These are phyloP conservation scores for Peterozyma xylosa DNA, from an alignment of 805 yeast species.

Conservation along the genomic window DNA sequence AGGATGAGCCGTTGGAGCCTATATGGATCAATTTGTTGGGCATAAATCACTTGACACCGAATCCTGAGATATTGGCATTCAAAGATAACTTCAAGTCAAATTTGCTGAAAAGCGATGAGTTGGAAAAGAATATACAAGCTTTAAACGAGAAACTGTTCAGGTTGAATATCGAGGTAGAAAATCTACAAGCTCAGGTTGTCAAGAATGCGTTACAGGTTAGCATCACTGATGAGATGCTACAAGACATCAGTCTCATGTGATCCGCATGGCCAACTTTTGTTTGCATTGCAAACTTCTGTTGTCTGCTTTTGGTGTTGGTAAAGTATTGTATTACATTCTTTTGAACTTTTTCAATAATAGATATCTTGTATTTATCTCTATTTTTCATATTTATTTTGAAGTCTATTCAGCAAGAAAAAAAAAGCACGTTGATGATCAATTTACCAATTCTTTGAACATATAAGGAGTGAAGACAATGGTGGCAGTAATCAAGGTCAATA, in stretches of 20 bases:
- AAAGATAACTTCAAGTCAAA: not conserved
- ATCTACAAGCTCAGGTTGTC: constrained; percentile 18
- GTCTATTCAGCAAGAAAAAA: no score
- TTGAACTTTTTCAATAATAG: no score
- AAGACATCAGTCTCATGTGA: constrained; percentile 5
- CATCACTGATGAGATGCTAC: constrained; percentile 22
- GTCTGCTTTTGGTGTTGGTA: no score
- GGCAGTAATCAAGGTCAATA: constrained; percentile 68
- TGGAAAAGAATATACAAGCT: constrained; percentile 17
- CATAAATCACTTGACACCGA: not conserved
- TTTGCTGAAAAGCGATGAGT: constrained; percentile 11
- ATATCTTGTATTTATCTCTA: no score
- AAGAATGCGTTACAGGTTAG: constrained; percentile 25
- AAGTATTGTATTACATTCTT: no score
- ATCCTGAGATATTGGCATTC: not conserved
- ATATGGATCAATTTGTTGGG: constrained; percentile 2
- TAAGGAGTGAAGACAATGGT: constrained; percentile 74
- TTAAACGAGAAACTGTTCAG: constrained; percentile 13
- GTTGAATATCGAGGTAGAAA: constrained; percentile 19
- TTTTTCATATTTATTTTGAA: no score
- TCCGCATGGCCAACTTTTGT: not conserved
- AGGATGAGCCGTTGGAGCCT: not conserved
- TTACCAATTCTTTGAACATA: constrained; percentile 27
- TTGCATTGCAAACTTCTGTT: no score
- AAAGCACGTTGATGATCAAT: constrained; percentile 6